Evolutionary conservation across 1,284 basidiomycete species (phyloP).

Genomic region (Fomitopsis pinicola): DNA sequence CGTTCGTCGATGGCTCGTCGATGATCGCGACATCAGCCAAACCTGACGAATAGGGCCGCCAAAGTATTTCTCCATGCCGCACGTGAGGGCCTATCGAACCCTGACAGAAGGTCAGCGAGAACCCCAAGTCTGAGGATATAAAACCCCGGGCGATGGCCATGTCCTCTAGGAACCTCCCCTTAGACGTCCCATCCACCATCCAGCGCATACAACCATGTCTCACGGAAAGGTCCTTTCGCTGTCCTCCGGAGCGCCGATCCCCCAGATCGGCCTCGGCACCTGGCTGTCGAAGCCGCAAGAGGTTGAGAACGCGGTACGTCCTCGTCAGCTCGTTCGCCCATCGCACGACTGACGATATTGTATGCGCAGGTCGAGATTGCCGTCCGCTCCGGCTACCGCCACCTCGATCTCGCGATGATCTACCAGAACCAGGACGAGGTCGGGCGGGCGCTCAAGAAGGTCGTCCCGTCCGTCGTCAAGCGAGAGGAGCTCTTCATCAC

Average conservation of each 20-base stretch:
- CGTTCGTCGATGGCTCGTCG: no score
- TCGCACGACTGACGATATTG: neutral
- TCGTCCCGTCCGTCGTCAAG: constrained; percentile 73
- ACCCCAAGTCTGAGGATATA: neutral
- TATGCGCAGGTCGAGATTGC: constrained; percentile 62
- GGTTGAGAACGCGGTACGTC: constrained; percentile 68
- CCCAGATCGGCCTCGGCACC: constrained; percentile 79
- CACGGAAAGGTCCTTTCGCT: constrained; percentile 51
- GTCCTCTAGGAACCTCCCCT: no score
- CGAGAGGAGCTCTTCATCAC: constrained; percentile 85
- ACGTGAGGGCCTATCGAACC: no score
- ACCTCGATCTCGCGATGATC: constrained; percentile 76
- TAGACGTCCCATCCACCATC: neutral
- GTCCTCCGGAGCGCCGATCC: constrained; percentile 48
- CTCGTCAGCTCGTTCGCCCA: neutral
- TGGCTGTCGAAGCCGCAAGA: constrained; percentile 78
- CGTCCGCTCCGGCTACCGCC: constrained; percentile 71
- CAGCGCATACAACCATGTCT: constrained; percentile 43
- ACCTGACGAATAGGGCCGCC: no score
- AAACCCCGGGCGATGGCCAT: neutral
- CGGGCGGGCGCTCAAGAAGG: constrained; percentile 69
- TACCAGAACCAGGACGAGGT: constrained; percentile 76
- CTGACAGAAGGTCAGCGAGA: no score
- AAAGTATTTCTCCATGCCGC: no score
- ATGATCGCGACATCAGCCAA: no score